phyloP scores from a whole-genome alignment of 2,329 filamentous ascomycete genomes.

The Lasiodiplodia sp. region DNA sequence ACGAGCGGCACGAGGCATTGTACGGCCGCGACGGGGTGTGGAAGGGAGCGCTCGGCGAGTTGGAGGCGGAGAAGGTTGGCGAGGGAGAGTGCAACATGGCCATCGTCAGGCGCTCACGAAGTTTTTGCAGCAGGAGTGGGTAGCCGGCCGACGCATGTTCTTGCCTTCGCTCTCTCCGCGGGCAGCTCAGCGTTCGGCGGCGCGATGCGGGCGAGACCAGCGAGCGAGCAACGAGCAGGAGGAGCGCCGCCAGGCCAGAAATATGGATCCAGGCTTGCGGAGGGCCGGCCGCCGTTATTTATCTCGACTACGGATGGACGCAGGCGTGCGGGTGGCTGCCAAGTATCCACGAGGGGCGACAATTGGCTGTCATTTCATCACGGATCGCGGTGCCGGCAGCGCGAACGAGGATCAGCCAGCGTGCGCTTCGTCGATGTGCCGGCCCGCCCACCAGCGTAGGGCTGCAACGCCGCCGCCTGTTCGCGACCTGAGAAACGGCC shows the following conservation, averaged over 20 bases:
- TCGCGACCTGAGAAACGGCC: constrained; percentile 13
- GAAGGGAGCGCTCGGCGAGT: constrained; percentile 46
- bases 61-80: constrained; percentile 47
- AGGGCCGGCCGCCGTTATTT: constrained; percentile 19
- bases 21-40: constrained; percentile 42
- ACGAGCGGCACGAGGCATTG: constrained; percentile 45
- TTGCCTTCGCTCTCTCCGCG: constrained; percentile 21
- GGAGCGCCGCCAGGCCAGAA: constrained; percentile 16
- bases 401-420: constrained; percentile 19
- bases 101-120: constrained; percentile 25
- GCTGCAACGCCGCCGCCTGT: constrained; percentile 1
- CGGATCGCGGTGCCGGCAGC: constrained; percentile 16
- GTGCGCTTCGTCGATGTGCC: constrained; percentile 14
- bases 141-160: constrained; percentile 30
- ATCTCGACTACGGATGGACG: constrained; percentile 10
- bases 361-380: constrained; percentile 22
- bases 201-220: constrained; percentile 23
- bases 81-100: constrained; percentile 43
- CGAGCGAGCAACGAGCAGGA: constrained; percentile 27
- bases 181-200: constrained; percentile 11
- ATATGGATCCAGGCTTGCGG: background rate
- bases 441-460: constrained; percentile 8
- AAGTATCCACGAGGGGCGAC: constrained; percentile 26
- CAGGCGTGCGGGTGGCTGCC: constrained; percentile 21
- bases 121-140: constrained; percentile 23